Base-by-base conservation (phyloP, 257 asterid genomes). In the Capsicum rhomboideum region DNA sequence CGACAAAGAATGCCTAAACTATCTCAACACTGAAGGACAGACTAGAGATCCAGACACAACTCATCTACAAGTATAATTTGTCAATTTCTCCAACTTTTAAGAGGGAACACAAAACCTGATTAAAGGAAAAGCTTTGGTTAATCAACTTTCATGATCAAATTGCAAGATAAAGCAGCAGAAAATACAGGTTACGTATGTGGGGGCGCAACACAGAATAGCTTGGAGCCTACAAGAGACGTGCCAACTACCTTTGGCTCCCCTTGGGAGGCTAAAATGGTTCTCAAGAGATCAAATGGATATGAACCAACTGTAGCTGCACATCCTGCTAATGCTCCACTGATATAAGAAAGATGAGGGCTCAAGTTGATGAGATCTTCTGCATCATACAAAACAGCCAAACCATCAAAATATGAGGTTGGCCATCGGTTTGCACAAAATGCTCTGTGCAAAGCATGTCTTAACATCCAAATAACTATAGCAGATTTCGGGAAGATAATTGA, bases 301-400 rank as follows among this genome's bases (percentile, higher is more conserved):
- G 99, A 92, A 82, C 98, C 99, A 83, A 96, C 89, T 1, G 99
- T 96, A 78, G 99, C 99, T 14, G 98, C 98, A 88, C 97, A 94
- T 54, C 99, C 99, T 13, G 99, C 97, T 79, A 96, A 83, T 71
- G 98, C 94, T 85, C 99, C 99, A 77, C 99, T 94, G 85, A 92
- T 59, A 84, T 91, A 96, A 8, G 99, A 96, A 84, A 96, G 94
- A 85, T 91, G 91, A 1, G 98, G 96, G 84, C 96, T 94, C 85
- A 94, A 83, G 82, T 92, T 88, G 59, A 92, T 86, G 83, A 92
- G 99, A 88, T 96, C 94, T 59, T 87, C 99, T 95, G 96, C 96
- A 90, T 58, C 80, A 77, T 55, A 82, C 13, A 71, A 82, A 86
- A 82, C 66, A 85, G 56, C 34, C 68, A 46, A 63, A 83, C 42